phyloP scores from a whole-genome alignment of 2,329 filamentous ascomycete genomes.

The Colletotrichum siamense region DNA sequence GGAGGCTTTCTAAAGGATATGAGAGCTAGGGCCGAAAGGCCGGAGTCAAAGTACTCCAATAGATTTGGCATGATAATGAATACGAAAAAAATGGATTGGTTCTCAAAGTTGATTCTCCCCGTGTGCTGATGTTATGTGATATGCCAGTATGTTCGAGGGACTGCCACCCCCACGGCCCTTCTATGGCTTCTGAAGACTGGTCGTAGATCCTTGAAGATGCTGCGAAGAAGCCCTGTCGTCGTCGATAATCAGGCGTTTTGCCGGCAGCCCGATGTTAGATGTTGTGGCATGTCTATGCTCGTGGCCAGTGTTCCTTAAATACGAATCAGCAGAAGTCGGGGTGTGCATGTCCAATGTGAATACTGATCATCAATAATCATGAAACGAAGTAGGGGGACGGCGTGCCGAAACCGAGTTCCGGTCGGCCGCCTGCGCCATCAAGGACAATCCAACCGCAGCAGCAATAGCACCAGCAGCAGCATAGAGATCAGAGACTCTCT shows the following conservation, averaged over 20 bases:
- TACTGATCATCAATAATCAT: not conserved
- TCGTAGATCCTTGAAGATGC: not conserved
- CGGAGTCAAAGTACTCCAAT: not conserved
- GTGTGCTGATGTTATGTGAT: not conserved
- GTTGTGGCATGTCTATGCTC: not conserved
- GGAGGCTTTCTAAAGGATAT: not conserved
- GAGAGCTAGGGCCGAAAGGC: slow-evolving; percentile 1
- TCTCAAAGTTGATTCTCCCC: not conserved
- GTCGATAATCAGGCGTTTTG: not conserved
- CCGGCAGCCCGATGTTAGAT: not conserved
- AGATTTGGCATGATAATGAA: slow-evolving; percentile 20
- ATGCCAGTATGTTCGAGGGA: not conserved
- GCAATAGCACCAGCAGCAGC: not conserved
- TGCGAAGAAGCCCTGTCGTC: not conserved
- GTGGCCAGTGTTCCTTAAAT: not conserved
- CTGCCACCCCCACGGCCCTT: not conserved
- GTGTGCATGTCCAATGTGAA: not conserved
- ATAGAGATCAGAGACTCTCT: not conserved
- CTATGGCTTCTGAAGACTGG: not conserved
- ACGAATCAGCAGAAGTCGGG: accelerated
- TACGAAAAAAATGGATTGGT: not conserved
- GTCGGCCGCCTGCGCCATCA: not conserved
- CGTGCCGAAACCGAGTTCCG: not conserved
- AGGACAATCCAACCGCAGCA: not conserved
- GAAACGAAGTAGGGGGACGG: not conserved